Conservation (phyloP, 2,329 filamentous ascomycete genomes). For the Fusarium newnesense region DNA sequence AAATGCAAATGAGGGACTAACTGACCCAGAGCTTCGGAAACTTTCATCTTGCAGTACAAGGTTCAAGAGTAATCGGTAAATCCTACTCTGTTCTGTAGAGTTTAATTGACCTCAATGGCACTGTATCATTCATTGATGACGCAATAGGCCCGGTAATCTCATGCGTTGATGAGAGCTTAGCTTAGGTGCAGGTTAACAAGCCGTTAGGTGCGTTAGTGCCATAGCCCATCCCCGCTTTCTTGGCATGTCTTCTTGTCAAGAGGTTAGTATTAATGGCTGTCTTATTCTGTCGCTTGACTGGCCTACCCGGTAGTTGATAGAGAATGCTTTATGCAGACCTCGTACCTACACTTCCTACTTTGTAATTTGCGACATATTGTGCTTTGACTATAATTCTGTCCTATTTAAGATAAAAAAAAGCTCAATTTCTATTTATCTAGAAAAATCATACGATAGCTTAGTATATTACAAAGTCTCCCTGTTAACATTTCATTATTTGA, state of each 20-base stretch:
- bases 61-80: neutral
- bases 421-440: no score
- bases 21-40: neutral
- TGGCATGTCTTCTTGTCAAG: accelerated
- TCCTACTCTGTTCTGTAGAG: no score
- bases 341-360: neutral
- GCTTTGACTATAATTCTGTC: accelerated
- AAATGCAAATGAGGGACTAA: neutral
- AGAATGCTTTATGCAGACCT: no score
- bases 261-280: accelerated
- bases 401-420: no score
- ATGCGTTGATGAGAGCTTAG: no score
- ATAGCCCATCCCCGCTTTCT: accelerated
- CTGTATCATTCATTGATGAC: neutral
- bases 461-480: no score
- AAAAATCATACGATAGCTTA: no score
- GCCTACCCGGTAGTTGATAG: accelerated
- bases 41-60: neutral
- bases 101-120: neutral
- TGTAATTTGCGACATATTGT: neutral
- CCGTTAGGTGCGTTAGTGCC: no score
- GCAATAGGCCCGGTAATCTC: neutral
- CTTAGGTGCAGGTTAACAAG: no score
- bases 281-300: accelerated
- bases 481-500: no score